Conservation (phyloP, 495 filamentous ascomycete genomes). For the Hyaloscypha hepaticicola region DNA sequence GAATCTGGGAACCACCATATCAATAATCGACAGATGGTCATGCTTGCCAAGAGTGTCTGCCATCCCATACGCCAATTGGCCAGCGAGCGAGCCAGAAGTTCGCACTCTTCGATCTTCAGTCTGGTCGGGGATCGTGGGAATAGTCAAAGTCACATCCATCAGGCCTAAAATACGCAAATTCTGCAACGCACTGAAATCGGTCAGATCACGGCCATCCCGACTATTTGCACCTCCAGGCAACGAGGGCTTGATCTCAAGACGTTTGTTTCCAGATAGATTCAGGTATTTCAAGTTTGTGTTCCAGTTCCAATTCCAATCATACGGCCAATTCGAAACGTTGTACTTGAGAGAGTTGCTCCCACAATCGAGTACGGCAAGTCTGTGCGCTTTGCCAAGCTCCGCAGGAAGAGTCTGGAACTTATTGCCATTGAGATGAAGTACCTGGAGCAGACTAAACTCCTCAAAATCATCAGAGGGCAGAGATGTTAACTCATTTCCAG, state of each 20-base stretch:
- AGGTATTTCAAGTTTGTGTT: conserved; percentile 93
- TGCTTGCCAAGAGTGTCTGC: conserved; percentile 91
- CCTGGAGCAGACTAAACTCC: conserved; percentile 77
- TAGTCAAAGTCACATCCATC: conserved; percentile 96
- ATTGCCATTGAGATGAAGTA: conserved; percentile 94
- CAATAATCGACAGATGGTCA: conserved; percentile 95
- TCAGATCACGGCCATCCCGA: conserved; percentile 69
- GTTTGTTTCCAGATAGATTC: conserved; percentile 96
- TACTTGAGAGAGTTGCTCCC: conserved; percentile 97
- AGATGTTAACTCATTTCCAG: conserved; percentile 88
- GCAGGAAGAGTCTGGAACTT: conserved; percentile 96
- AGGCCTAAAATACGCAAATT: conserved; percentile 87
- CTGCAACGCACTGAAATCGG: conserved; percentile 84
- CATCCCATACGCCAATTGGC: conserved; percentile 91
- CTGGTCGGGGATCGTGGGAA: conserved; percentile 89
- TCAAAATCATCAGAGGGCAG: conserved; percentile 94
- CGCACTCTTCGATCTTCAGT: conserved; percentile 93
- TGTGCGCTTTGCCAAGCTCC: conserved; percentile 90
- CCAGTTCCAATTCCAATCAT: conserved; percentile 99
- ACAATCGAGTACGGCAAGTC: conserved; percentile 86
- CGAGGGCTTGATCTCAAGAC: conserved; percentile 93
- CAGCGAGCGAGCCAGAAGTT: conserved; percentile 90
- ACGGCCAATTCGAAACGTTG: conserved; percentile 98
- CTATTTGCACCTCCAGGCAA: conserved; percentile 48
- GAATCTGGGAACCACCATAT: conserved; percentile 92